Percentiles rank a stretch among this genome's conserved stretches.
phyloP scores from a whole-genome alignment of 257 asterid species.

The Nemophila menziesii region DNA sequence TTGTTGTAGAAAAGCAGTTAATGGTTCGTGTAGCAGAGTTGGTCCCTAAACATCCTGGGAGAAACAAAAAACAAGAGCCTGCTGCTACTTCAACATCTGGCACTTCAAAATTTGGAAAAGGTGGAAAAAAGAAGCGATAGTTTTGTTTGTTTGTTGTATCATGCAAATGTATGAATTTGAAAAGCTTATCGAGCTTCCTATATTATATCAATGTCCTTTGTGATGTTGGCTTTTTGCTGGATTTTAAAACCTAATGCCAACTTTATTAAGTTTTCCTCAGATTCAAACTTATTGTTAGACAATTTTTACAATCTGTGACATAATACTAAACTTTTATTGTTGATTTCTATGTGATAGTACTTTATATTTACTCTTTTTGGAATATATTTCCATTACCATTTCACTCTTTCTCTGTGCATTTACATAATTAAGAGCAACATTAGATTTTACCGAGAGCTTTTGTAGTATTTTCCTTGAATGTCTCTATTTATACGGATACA shows the following conservation, averaged over 20 bases:
- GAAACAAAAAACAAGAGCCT: slow-evolving; percentile 75
- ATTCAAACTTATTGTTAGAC: not conserved
- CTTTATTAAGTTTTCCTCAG: not conserved
- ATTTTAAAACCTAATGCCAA: not conserved
- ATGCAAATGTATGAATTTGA: no score
- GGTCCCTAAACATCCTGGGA: slow-evolving; percentile 88
- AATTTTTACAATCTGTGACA: not conserved
- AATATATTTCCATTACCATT: no score
- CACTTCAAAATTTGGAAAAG: slow-evolving; percentile 73
- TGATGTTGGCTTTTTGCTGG: not conserved
- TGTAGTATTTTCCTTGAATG: no score
- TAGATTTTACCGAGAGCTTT: no score
- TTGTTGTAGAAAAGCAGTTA: slow-evolving; percentile 60
- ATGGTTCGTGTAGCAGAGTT: slow-evolving; percentile 78
- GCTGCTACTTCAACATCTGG: slow-evolving; percentile 51
- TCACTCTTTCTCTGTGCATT: no score
- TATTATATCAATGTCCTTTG: not conserved
- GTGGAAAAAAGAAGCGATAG: slow-evolving; percentile 77
- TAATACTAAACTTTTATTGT: not conserved
- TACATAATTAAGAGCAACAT: no score
- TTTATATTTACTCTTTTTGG: not conserved
- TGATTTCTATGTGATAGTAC: not conserved
- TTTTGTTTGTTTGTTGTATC: not conserved
- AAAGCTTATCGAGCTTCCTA: not conserved
- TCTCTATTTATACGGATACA: no score